phyloP scores from a whole-genome alignment of 1,284 basidiomycete species.

The Lentinus polychrous region DNA sequence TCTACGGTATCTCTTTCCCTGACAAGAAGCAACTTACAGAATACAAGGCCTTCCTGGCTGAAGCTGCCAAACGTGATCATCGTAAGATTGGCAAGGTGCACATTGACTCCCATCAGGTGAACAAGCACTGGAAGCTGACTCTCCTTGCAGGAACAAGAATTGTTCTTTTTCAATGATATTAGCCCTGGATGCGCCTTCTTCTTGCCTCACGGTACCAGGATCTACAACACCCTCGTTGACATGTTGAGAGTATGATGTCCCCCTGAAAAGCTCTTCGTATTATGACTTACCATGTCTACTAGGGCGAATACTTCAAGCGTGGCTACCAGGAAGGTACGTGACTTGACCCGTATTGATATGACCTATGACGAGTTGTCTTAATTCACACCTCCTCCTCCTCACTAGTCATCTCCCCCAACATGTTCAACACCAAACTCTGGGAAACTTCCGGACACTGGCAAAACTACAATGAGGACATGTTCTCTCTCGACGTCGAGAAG shows the following conservation, averaged over 20 bases:
- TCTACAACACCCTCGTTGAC: conserved; percentile 93
- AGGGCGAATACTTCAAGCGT: conserved; percentile 80
- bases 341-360: not conserved
- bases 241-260: conserved; percentile 72
- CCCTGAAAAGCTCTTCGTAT: conserved; percentile 6
- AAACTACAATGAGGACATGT: conserved; percentile 99
- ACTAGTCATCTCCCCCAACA: conserved; percentile 93
- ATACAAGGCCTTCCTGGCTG: conserved; percentile 94
- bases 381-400: not conserved
- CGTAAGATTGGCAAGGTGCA: conserved; percentile 84
- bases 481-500: conserved; percentile 89
- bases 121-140: not conserved
- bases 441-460: conserved; percentile 98
- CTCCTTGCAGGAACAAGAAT: conserved; percentile 75
- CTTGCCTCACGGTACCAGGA: conserved; percentile 93
- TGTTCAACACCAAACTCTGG: conserved; percentile 97
- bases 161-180: conserved; percentile 98
- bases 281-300: conserved; percentile 9
- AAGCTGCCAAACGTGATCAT: conserved; percentile 97
- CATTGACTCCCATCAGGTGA: not conserved
- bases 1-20: conserved; percentile 99
- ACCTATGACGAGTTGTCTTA: not conserved
- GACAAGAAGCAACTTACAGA: conserved; percentile 95
- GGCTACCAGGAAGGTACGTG: conserved; percentile 76
- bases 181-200: conserved; percentile 96